Base-by-base conservation (phyloP, 768 basidiomycete species). In the Pholiota molesta region DNA sequence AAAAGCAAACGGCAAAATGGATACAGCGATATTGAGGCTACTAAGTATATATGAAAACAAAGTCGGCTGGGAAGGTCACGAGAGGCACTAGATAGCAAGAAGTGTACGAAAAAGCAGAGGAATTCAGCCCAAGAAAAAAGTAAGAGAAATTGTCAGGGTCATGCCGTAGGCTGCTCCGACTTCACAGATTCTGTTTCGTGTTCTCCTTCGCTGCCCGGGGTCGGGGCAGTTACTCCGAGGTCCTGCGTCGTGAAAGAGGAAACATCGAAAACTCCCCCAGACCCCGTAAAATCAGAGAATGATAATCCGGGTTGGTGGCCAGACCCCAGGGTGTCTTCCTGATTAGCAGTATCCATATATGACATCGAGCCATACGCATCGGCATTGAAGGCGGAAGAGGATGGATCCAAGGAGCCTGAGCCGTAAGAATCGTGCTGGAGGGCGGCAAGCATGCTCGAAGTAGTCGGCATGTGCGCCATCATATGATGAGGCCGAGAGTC, bases 381-480 rank as follows among this genome's bases (percentile, higher is more conserved):
- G 23, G 88, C 71, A 72, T 81, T 85, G 73, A 91, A 93, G 31
- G 80, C 79, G 6, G 84, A 80, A 49, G 84, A 74, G 59, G 84
- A 74, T 16, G 88, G 82, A 73, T 93, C 92, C 68, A 92, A 79
- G 57, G 89, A 79, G 60, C 85, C 83, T 33, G 83, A 65, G 21
- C 86, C 82, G 76, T 90, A 93, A 23, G 88, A 72, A 60, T 92
- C 91, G 52, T 87, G 86, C 72, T 93, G 92, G 66, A 95, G 80
- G 10, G 92, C 92, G 39, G 93, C 93, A 66, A 94, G 84, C 93
- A 95, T 94, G 75, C 90, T 94, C 60, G 92, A 92, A 28, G 92
- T 93, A 6, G 92, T 94, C 8, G 93, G 92, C 19, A 91, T 92
- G 72, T 92, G 87, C 17, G 81, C 83, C 87, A 94, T 90, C 68